Evolutionary conservation across 1,284 basidiomycete genomes (phyloP).

Genomic region (Ustilago tritici): DNA sequence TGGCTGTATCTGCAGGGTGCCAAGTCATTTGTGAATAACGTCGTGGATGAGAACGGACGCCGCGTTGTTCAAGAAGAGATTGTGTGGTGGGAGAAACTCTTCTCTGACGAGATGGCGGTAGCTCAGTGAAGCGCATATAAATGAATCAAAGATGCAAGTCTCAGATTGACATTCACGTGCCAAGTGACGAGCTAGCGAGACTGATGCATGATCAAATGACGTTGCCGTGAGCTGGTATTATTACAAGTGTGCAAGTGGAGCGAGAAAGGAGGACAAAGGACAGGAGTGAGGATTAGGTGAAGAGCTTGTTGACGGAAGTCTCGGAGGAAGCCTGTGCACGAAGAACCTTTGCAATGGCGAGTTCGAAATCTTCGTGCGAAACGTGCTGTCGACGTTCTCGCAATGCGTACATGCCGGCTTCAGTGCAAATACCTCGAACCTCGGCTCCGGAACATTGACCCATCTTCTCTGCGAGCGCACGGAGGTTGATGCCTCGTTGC

Average conservation of each 20-base stretch:
- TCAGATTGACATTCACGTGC: background rate
- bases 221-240: conserved; percentile 32
- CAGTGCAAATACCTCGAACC: conserved; percentile 97
- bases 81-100: conserved; percentile 37
- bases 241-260: conserved; percentile 30
- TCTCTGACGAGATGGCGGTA: conserved; percentile 19
- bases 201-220: conserved; percentile 15
- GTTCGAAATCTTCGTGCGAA: conserved; percentile 98
- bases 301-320: conserved; percentile 70
- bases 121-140: background rate
- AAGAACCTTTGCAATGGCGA: conserved; percentile 90
- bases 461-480: conserved; percentile 97
- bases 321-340: conserved; percentile 69
- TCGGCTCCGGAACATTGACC: conserved; percentile 98
- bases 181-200: background rate
- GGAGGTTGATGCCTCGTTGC: conserved; percentile 95
- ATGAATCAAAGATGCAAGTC: background rate
- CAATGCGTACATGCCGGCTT: conserved; percentile 98
- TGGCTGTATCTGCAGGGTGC: conserved; percentile 38
- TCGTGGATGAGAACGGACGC: conserved; percentile 38
- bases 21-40: conserved; percentile 32
- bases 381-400: conserved; percentile 93
- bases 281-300: conserved; percentile 62
- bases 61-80: conserved; percentile 25
- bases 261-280: conserved; percentile 1